A percentile compares a stretch with the other conserved stretches of the same genome.
These are phyloP conservation scores for Daphne laureola DNA, from an alignment of 441 rosid species.

Conservation along the genomic window DNA sequence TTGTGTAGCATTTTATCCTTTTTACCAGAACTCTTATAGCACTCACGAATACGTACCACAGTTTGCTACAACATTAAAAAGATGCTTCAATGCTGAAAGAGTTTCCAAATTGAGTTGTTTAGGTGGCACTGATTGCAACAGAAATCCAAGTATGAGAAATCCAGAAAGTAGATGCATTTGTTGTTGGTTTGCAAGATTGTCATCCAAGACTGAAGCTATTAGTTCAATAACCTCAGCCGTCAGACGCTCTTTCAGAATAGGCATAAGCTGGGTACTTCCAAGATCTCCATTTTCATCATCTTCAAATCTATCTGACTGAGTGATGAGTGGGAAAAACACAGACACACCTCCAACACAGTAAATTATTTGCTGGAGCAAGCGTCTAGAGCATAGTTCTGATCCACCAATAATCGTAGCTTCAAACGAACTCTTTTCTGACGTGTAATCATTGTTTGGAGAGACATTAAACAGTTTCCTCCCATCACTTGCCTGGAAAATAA, in stretches of 20 bases:
- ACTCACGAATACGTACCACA: slow-evolving; percentile 47
- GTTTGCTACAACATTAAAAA: slow-evolving; percentile 68
- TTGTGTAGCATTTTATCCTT: no score
- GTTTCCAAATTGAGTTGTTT: slow-evolving; percentile 93
- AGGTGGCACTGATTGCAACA: slow-evolving; percentile 90
- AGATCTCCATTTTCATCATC: slow-evolving; percentile 42
- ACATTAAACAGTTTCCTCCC: slow-evolving; percentile 88
- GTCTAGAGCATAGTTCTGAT: slow-evolving; percentile 90
- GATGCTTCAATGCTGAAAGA: slow-evolving; percentile 83
- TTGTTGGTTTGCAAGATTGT: slow-evolving; percentile 89
- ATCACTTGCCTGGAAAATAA: slow-evolving; percentile 79
- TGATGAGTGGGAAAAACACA: slow-evolving; percentile 92
- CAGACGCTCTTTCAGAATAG: slow-evolving; percentile 70
- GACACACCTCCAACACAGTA: slow-evolving; percentile 99
- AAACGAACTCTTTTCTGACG: slow-evolving; percentile 61
- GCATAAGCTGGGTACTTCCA: slow-evolving; percentile 51
- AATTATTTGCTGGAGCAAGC: slow-evolving; percentile 92
- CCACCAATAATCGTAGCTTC: slow-evolving; percentile 80
- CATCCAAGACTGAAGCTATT: slow-evolving; percentile 94
- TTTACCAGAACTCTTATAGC: background rate
- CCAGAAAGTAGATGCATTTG: slow-evolving; percentile 98
- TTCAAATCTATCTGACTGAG: slow-evolving; percentile 82
- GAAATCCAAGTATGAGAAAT: slow-evolving; percentile 83
- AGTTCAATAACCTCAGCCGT: slow-evolving; percentile 95
- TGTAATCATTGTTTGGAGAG: slow-evolving; percentile 60